Evolutionary conservation across 228 moss, liverwort and hornwort species (phyloP).

Genomic region (Sphagnum magellanicum): DNA sequence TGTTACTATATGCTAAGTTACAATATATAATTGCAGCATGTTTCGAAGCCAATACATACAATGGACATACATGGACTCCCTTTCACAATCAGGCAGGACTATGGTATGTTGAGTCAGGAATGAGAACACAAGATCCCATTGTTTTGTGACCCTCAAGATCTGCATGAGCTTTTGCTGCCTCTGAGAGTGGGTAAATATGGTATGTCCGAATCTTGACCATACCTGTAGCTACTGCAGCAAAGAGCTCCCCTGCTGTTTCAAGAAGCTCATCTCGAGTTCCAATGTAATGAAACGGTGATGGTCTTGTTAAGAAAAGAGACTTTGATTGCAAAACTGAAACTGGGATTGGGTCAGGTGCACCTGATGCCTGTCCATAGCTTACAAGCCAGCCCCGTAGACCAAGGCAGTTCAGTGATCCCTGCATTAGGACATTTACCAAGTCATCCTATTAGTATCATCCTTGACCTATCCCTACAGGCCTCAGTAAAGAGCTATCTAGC

Average conservation of each 20-base stretch:
- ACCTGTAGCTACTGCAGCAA: constrained; percentile 49
- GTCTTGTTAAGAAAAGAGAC: constrained; percentile 51
- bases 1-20: too few species aligned
- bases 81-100: too few species aligned
- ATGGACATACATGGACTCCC: too few species aligned
- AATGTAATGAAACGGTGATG: constrained; percentile 39
- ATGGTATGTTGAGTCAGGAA: constrained; percentile 10
- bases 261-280: constrained; percentile 50
- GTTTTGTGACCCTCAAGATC: constrained; percentile 70
- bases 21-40: too few species aligned
- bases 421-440: constrained; percentile 1
- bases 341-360: constrained; percentile 40
- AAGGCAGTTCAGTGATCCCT: constrained; percentile 64
- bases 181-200: constrained; percentile 56
- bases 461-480: too few species aligned
- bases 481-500: too few species aligned
- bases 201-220: constrained; percentile 56
- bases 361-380: constrained; percentile 70
- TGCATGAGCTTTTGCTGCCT: constrained; percentile 54
- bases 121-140: constrained; percentile 71
- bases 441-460: neutral
- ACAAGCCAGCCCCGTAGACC: constrained; percentile 54
- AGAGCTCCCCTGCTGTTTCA: constrained; percentile 41
- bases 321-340: constrained; percentile 19
- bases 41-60: too few species aligned